phyloP scores from a whole-genome alignment of 75 land plant genomes.

The Cupressus sempervirens region DNA sequence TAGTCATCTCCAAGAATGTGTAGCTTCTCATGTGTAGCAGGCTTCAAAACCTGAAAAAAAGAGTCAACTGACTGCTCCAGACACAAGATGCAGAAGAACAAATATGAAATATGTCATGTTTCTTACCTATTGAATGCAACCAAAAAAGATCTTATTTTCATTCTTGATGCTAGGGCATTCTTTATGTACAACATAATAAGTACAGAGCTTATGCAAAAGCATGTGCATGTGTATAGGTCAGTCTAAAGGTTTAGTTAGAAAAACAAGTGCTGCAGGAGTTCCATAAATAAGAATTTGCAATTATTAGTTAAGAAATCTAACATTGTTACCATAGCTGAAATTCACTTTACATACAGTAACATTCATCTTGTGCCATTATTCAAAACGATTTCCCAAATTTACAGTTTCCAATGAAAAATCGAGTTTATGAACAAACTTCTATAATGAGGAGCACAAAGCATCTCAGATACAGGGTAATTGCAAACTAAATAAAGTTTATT shows the following conservation, averaged over 20 bases:
- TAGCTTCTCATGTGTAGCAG: conserved; percentile 60
- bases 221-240: background rate
- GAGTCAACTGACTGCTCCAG: background rate
- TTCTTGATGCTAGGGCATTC: background rate
- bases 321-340: background rate
- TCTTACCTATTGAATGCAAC: background rate
- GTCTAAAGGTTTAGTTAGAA: background rate
- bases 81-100: background rate
- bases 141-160: background rate
- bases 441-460: no score
- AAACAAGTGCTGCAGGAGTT: background rate
- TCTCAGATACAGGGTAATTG: no score
- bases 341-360: background rate
- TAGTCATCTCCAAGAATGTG: conserved; percentile 50
- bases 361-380: background rate
- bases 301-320: background rate
- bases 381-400: background rate
- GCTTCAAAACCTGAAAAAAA: conserved; percentile 60
- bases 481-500: no score
- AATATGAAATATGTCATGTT: background rate
- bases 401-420: background rate
- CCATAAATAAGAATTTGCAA: background rate
- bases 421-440: no score
- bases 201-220: background rate
- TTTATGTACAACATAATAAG: background rate